Evolutionary conservation across 1,284 basidiomycete genomes (phyloP), one percentile per base, ranked within the genome.

Genomic region (Rhodotorula sp.): DNA sequence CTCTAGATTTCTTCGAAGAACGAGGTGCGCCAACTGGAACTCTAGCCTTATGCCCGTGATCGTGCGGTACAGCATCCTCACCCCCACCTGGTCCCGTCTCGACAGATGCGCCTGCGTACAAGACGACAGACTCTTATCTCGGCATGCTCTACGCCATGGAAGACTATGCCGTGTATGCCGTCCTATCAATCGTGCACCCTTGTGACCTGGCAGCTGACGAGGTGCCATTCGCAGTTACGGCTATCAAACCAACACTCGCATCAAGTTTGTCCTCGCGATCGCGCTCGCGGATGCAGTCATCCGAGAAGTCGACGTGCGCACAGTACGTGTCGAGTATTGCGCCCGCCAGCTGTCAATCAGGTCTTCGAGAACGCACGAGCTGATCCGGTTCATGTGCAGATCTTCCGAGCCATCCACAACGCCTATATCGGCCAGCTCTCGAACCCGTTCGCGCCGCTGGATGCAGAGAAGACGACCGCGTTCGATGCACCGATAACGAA

Each of bases 401-500:
- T 81, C 73, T 81, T 81, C 68, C 75, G 77, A 20, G 80, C 80
- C 15, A 73, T 81, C 18, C 78, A 81, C 66, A 80, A 80, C 48
- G 71, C 78, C 45, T 81, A 80, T 72, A 72, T 80, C 62, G 68
- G 74, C 44, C 77, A 80, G 66, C 72, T 79, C 60, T 78, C 77
- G n/a, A 80, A 80, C 62, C 80, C 80, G 6, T 81, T 81, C 73
- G 69, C 74, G 18, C 37, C 71, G 1, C 57, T 68, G n/a, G 74
- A 72, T 24, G 53, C 54, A 26, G 75, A 77, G n/a, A 67, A 62
- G 49, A 65, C 71, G 18, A 61, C 62, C 26, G 45, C 33, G 6
- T 62, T 74, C 26, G 72, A 70, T 1, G 44, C 69, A n/a, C 69
- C 74, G 2, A 74, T 75, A 67, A 63, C 68, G 29, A 73, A 67